phyloP scores from a whole-genome alignment of 2,329 filamentous ascomycete species.

The Ceratocystis huliohia region DNA sequence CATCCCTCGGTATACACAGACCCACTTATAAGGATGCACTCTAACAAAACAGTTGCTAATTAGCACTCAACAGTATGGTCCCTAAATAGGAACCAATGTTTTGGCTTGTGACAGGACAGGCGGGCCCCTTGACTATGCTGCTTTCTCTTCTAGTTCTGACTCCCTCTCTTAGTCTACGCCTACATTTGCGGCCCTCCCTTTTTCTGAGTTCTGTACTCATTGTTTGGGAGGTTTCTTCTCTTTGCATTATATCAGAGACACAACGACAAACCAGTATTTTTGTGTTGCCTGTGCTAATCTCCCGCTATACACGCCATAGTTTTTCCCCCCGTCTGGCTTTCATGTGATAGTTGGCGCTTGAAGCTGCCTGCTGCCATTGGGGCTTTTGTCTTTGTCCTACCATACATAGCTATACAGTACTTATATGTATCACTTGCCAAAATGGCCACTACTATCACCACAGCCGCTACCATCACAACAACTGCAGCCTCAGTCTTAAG shows the following conservation, averaged over 20 bases:
- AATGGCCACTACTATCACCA: slow-evolving; percentile 3
- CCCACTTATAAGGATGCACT: background rate
- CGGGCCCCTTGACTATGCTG: background rate
- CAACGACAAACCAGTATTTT: too few species aligned
- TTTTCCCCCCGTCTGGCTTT: background rate
- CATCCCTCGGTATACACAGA: slow-evolving; percentile 1
- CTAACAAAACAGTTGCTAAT: background rate
- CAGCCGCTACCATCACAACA: background rate
- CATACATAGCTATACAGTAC: background rate
- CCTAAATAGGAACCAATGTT: background rate
- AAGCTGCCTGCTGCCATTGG: background rate
- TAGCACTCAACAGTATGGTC: background rate
- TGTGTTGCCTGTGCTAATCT: background rate
- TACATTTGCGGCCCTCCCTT: background rate
- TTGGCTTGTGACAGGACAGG: slow-evolving; percentile 4
- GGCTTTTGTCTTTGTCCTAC: background rate
- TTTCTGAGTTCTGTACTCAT: too few species aligned
- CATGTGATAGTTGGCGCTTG: background rate
- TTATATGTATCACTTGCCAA: background rate
- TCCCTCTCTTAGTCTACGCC: background rate
- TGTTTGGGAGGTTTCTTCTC: too few species aligned
- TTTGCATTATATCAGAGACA: too few species aligned
- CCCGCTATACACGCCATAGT: too few species aligned
- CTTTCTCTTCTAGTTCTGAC: background rate
- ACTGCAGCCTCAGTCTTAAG: background rate